Percentiles rank a stretch among this genome's conserved stretches.
phyloP scores from a whole-genome alignment of 495 filamentous ascomycete species.

The Sporormia fimetaria region DNA sequence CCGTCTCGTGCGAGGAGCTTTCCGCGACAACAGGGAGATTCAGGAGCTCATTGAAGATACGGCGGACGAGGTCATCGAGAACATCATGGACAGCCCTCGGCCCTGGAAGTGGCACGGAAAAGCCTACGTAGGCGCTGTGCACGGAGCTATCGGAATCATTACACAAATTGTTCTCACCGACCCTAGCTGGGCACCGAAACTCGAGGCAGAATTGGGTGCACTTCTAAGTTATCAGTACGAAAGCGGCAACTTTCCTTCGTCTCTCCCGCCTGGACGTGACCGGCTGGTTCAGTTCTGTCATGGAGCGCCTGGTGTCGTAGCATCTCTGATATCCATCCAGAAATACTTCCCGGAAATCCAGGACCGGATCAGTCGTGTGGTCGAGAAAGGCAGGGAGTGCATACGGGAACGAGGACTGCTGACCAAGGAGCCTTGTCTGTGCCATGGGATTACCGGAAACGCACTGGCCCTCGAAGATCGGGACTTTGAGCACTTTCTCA shows the following conservation, averaged over 20 bases:
- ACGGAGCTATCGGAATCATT: constrained; percentile 52
- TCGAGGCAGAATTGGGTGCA: constrained; percentile 36
- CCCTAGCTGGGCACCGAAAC: constrained; percentile 29
- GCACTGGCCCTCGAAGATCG: constrained; percentile 38
- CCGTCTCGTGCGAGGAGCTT: constrained; percentile 35
- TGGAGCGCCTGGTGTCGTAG: constrained; percentile 50
- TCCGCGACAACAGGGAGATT: constrained; percentile 29
- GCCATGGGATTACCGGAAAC: constrained; percentile 55
- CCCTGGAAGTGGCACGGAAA: constrained; percentile 51
- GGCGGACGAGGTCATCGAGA: constrained; percentile 36
- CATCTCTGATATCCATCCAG: constrained; percentile 41
- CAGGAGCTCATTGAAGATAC: constrained; percentile 32
- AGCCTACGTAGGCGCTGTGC: constrained; percentile 48
- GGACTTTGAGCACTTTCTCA: constrained; percentile 42
- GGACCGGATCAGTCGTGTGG: constrained; percentile 38
- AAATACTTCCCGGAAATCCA: constrained; percentile 40
- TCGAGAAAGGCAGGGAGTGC: constrained; percentile 37
- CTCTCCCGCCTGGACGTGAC: constrained; percentile 36
- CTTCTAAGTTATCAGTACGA: constrained; percentile 40
- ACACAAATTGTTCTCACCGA: constrained; percentile 49
- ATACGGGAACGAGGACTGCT: constrained; percentile 44
- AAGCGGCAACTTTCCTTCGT: constrained; percentile 35
- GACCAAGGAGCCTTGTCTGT: constrained; percentile 52
- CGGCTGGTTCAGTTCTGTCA: constrained; percentile 55
- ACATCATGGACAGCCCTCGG: constrained; percentile 33